A percentile compares a stretch with the other conserved stretches of the same genome.
Conservation (phyloP, 2,329 filamentous ascomycete genomes). For the Aspergillus sp. region DNA sequence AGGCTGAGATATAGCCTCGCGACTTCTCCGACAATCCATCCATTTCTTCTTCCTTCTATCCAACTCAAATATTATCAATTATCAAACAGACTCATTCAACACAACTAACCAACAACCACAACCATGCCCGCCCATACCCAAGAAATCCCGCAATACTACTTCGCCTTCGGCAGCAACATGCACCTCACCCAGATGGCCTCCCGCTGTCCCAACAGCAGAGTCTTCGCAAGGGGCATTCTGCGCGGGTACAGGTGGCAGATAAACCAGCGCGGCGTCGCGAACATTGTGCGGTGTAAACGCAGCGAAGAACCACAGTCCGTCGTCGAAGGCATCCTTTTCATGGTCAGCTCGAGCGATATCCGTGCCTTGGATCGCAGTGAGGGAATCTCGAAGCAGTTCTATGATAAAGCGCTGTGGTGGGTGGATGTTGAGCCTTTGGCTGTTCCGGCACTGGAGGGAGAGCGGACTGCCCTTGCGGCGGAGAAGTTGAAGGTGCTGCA, state of each 20-base stretch:
- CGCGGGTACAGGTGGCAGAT: neutral
- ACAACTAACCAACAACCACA: no score
- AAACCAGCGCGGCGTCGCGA: neutral
- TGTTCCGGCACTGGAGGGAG: neutral
- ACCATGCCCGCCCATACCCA: neutral
- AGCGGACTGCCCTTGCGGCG: neutral
- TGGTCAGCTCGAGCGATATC: neutral
- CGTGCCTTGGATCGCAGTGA: neutral
- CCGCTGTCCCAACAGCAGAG: neutral
- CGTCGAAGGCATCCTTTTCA: neutral
- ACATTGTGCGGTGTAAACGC: neutral
- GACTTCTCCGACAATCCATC: no score
- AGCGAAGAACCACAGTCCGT: neutral
- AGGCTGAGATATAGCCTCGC: no score
- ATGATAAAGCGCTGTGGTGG: neutral
- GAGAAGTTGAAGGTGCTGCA: neutral
- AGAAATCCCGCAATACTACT: neutral
- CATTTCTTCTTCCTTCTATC: no score
- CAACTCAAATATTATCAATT: no score
- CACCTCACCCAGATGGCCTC: neutral
- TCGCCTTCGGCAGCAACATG: neutral
- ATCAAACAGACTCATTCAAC: no score
- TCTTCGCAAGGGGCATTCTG: neutral
- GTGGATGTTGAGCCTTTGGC: neutral
- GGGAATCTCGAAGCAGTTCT: neutral